phyloP scores from a whole-genome alignment of 345 rosid species.

The Raphanus raphanistrum region DNA sequence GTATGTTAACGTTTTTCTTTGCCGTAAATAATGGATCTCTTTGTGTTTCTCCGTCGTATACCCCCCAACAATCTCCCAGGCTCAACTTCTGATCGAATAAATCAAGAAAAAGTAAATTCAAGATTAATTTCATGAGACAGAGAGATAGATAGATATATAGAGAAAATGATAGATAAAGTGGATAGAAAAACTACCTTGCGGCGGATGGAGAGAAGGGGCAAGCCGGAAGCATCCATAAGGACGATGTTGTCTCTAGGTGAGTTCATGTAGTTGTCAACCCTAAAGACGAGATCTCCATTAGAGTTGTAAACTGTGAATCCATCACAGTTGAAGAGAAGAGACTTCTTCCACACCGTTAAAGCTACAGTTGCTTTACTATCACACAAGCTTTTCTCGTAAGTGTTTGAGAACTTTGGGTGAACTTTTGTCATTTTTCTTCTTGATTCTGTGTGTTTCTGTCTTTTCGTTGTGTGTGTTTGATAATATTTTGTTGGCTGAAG shows the following conservation, averaged over 20 bases:
- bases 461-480: neutral
- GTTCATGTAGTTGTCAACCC: slow-evolving; percentile 87
- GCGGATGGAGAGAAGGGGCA: slow-evolving; percentile 90
- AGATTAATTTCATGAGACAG: neutral
- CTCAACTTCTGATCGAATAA: slow-evolving; percentile 57
- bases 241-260: slow-evolving; percentile 58
- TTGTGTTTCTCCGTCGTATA: slow-evolving; percentile 73
- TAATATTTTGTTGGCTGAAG: slow-evolving; percentile 9
- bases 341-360: slow-evolving; percentile 92
- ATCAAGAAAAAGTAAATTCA: neutral
- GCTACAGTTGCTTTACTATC: slow-evolving; percentile 38
- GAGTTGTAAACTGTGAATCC: slow-evolving; percentile 89
- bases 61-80: slow-evolving; percentile 72
- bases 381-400: slow-evolving; percentile 16
- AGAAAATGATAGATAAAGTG: no score
- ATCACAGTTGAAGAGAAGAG: slow-evolving; percentile 86
- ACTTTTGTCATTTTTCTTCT: slow-evolving; percentile 64
- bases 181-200: slow-evolving; percentile 61
- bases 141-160: no score
- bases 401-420: slow-evolving; percentile 49
- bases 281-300: slow-evolving; percentile 70
- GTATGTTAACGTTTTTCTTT: slow-evolving; percentile 55
- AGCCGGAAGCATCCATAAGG: slow-evolving; percentile 90
- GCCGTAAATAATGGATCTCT: slow-evolving; percentile 55
- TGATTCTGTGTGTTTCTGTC: neutral